These are phyloP conservation scores for Hymenoscyphus occultus DNA, from an alignment of 2,329 filamentous ascomycete species.

Conservation along the genomic window DNA sequence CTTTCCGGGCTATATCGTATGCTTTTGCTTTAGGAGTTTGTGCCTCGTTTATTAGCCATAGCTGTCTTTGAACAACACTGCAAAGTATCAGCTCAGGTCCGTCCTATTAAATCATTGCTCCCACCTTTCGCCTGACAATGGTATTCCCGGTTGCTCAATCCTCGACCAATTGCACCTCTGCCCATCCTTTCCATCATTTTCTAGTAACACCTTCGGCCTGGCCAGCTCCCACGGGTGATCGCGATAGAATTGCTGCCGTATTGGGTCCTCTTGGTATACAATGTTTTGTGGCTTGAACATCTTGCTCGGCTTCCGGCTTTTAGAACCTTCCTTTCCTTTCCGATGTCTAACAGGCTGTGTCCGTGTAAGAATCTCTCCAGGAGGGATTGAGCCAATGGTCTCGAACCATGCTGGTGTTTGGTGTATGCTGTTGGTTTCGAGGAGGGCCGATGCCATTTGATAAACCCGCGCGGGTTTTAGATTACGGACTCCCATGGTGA, in stretches of 20 bases:
- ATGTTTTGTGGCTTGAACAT: conserved; percentile 79
- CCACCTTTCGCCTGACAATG: conserved; percentile 81
- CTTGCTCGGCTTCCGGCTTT: conserved; percentile 62
- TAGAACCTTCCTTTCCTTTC: conserved; percentile 31
- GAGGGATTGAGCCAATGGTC: conserved; percentile 43
- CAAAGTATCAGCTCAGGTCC: conserved; percentile 20
- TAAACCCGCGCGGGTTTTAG: conserved; percentile 45
- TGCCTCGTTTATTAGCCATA: conserved; percentile 73
- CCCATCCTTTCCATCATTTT: conserved; percentile 79
- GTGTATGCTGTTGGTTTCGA: conserved; percentile 43
- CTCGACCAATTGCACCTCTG: conserved; percentile 76
- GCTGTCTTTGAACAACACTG: conserved; percentile 89
- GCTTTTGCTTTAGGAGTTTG: conserved; percentile 62
- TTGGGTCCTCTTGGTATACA: conserved; percentile 75
- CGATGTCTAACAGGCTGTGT: conserved; percentile 49
- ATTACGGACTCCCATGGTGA: conserved; percentile 34
- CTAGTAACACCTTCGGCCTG: conserved; percentile 78
- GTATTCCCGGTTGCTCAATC: conserved; percentile 70
- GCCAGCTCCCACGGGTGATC: conserved; percentile 98
- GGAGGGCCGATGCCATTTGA: conserved; percentile 44
- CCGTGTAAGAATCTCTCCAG: conserved; percentile 56
- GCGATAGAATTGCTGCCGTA: conserved; percentile 79
- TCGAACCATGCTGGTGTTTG: conserved; percentile 37
- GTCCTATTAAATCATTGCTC: not conserved
- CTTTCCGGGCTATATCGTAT: conserved; percentile 82